Percentiles rank a stretch among this genome's conserved stretches.
These are phyloP conservation scores for Termitomyces heimii DNA, from an alignment of 768 basidiomycete genomes.

Conservation along the genomic window DNA sequence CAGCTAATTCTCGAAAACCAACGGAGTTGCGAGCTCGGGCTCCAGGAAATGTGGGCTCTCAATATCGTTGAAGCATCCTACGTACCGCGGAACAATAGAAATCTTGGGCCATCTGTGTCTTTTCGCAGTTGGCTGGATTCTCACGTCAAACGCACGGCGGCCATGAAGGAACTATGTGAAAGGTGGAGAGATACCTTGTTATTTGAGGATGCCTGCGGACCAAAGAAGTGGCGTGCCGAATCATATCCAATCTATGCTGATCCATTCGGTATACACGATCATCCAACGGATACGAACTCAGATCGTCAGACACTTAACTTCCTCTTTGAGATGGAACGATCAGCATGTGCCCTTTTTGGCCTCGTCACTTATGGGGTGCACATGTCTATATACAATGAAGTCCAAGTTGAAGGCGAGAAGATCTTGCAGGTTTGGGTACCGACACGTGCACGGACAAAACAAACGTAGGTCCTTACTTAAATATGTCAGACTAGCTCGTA, in stretches of 20 bases:
- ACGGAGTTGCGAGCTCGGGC: slow-evolving; percentile 17
- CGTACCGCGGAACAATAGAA: slow-evolving; percentile 14
- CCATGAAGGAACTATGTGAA: slow-evolving; percentile 63
- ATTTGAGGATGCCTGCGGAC: slow-evolving; percentile 63
- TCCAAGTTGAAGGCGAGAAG: slow-evolving; percentile 24
- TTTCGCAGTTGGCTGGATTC: slow-evolving; percentile 49
- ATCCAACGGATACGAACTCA: slow-evolving; percentile 29
- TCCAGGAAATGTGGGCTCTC: slow-evolving; percentile 36
- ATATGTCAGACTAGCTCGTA: not conserved
- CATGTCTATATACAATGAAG: slow-evolving; percentile 66
- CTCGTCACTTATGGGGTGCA: slow-evolving; percentile 91
- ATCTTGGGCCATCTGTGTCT: slow-evolving; percentile 33
- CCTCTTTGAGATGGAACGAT: slow-evolving; percentile 85
- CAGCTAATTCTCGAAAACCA: slow-evolving; percentile 48
- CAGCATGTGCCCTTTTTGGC: slow-evolving; percentile 86
- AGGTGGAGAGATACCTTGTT: slow-evolving; percentile 66
- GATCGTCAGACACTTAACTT: slow-evolving; percentile 43
- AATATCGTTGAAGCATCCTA: slow-evolving; percentile 21
- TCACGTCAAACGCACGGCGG: slow-evolving; percentile 51
- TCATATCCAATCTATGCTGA: slow-evolving; percentile 71
- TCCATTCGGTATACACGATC: slow-evolving; percentile 57
- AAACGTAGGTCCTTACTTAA: slow-evolving; percentile 54
- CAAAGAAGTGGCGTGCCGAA: slow-evolving; percentile 82
- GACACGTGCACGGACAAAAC: slow-evolving; percentile 78
- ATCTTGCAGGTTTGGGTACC: slow-evolving; percentile 79